Evolutionary conservation across 176 grass and related monocot genomes (phyloP), one percentile per base, ranked within the genome.

Genomic region (Avena insularis): DNA sequence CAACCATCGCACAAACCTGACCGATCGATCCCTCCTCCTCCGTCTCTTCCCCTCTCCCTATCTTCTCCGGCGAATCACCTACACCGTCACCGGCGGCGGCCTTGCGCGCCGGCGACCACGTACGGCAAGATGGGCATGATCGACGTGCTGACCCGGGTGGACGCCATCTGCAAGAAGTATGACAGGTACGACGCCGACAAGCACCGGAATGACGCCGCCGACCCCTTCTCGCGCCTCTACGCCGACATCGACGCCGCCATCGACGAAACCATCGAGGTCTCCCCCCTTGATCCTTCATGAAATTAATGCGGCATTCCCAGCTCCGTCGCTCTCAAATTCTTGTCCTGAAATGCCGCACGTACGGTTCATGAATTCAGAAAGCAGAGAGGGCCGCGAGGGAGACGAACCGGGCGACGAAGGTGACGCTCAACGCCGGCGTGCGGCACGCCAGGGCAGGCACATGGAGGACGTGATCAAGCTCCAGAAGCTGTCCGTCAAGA

Each of bases 161-260:
- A 98, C 79, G 71, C 90, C 55, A 98, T 98, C 83, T 98, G 94
- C 87, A 96, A 93, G 73, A 98, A 96, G 89, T 98, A 98, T 54
- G 94, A 98, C 76, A 91, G 79, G 85, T 93, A 98, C 92, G 92
- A 98, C 60, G 83, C 91, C 53, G 85, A 96, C 56, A 92, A 83
- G 87, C 93, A 89, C 79, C 91, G 81, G 13, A 82, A 80, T 57
- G 94, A 89, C 53, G 85, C 84, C 79, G 90, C 91, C 45, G 97
- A 98, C 62, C 84, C 87, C 1, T 96, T 98, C 90, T 95, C 87
- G 12, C 92, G 85, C 29, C 90, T 96, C 80, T 98, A 92, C 85
- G 58, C 80, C 2, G 87, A 91, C 83, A 83, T 96, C 27, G 96
- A 93, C 75, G 75, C 85, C 17, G 90, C 90, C 55, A 94, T 98